phyloP scores from a whole-genome alignment of 1,284 basidiomycete genomes.

The Malassezia caprae region DNA sequence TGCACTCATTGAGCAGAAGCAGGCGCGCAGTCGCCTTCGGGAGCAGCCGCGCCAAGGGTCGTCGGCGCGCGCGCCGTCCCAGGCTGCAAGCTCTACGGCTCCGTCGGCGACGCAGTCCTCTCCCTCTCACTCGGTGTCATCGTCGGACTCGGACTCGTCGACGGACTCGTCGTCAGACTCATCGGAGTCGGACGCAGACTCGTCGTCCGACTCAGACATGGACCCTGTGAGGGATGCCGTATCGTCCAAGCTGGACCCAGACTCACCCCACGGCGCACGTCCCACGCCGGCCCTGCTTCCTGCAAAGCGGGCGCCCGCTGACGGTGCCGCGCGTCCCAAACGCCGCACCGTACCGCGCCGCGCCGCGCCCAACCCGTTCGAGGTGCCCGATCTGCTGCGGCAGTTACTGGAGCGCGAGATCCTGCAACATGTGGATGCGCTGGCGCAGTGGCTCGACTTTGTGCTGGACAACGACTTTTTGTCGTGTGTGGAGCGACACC shows the following conservation, averaged over 20 bases:
- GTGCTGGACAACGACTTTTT: slow-evolving; percentile 85
- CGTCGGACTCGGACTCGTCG: background rate
- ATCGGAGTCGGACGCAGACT: slow-evolving; percentile 1
- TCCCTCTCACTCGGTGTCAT: background rate
- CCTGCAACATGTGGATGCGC: slow-evolving; percentile 74
- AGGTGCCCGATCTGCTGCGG: slow-evolving; percentile 36
- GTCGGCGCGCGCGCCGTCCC: too few species aligned
- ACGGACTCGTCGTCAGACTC: slow-evolving; percentile 1
- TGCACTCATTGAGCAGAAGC: slow-evolving; percentile 30
- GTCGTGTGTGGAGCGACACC: slow-evolving; percentile 65
- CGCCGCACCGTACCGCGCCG: slow-evolving; percentile 22
- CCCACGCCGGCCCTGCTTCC: slow-evolving; percentile 2
- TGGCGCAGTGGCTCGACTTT: slow-evolving; percentile 86
- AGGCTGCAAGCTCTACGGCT: too few species aligned
- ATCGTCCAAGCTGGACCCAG: slow-evolving; percentile 14
- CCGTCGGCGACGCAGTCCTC: too few species aligned
- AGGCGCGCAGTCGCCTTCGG: slow-evolving; percentile 21
- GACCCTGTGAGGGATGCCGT: slow-evolving; percentile 17
- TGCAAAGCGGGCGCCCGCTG: slow-evolving; percentile 20
- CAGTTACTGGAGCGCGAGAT: slow-evolving; percentile 77
- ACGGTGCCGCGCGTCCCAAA: slow-evolving; percentile 27
- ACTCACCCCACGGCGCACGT: slow-evolving; percentile 1
- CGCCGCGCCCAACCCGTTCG: slow-evolving; percentile 37
- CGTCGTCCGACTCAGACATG: slow-evolving; percentile 16
- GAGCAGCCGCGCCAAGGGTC: background rate